Conservation (phyloP, 257 asterid genomes). For the Prunella vulgaris region DNA sequence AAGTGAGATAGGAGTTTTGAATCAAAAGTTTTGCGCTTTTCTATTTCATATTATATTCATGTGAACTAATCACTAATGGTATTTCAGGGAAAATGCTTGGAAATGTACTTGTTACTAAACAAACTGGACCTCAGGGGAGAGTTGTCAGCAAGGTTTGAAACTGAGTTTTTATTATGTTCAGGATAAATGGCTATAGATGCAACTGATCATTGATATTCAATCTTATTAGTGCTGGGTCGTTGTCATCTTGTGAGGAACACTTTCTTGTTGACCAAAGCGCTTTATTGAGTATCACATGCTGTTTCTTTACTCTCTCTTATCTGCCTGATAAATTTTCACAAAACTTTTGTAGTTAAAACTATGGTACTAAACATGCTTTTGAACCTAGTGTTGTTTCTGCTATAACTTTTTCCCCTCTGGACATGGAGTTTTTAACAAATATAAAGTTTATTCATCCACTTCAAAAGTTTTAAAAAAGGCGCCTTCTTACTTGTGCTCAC, state of each 20-base stretch:
- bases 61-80: constrained; percentile 39
- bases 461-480: too few relatives aligned
- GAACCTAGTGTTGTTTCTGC: neutral
- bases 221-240: neutral
- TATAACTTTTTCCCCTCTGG: neutral
- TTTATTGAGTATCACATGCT: neutral
- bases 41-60: neutral
- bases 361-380: neutral
- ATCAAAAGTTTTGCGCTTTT: neutral
- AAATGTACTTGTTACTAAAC: constrained; percentile 90
- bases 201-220: neutral
- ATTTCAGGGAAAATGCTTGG: constrained; percentile 91
- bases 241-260: neutral
- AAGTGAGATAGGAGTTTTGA: neutral
- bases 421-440: too few relatives aligned
- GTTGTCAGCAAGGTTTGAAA: constrained; percentile 91
- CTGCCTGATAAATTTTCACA: neutral
- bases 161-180: neutral
- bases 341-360: neutral
- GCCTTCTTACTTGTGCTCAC: too few relatives aligned
- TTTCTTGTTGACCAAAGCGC: neutral
- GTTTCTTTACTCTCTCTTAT: neutral
- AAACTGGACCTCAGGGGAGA: constrained; percentile 93
- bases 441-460: too few relatives aligned
- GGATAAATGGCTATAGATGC: neutral